Evolutionary conservation across 805 yeast species (phyloP).

Genomic region (Monosporozyma aerobia): DNA sequence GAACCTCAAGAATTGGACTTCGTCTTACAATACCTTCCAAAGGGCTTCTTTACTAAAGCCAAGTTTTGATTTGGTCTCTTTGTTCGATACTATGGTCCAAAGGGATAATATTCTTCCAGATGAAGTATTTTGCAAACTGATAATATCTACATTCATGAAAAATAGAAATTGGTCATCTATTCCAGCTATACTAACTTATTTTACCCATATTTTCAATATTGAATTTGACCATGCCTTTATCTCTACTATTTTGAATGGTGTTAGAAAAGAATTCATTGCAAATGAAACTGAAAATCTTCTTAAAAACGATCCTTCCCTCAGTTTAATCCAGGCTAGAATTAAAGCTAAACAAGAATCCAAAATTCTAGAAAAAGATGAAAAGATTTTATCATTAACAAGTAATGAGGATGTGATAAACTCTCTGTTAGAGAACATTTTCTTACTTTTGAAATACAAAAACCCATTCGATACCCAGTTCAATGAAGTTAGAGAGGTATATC

Average conservation of each 20-base stretch:
- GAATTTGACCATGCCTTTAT: constrained; percentile 4
- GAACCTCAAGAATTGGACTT: constrained; percentile 6
- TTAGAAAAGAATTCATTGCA: constrained; percentile 14
- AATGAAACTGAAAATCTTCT: background rate
- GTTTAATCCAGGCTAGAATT: background rate
- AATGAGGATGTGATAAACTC: background rate
- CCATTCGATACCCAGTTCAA: constrained; percentile 10
- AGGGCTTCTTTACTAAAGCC: background rate
- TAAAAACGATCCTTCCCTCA: background rate
- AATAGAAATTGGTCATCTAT: constrained; percentile 19
- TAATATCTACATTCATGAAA: constrained; percentile 15
- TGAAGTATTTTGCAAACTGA: constrained; percentile 9
- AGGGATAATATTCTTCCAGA: constrained; percentile 19
- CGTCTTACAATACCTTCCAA: constrained; percentile 7
- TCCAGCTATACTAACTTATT: constrained; percentile 14
- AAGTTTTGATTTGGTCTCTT: background rate
- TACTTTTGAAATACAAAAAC: constrained; percentile 8
- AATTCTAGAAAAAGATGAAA: constrained; percentile 1
- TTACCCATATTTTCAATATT: constrained; percentile 13
- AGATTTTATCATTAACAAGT: background rate
- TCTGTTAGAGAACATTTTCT: constrained; percentile 7
- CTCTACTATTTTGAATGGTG: constrained; percentile 15
- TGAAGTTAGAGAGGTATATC: constrained; percentile 10
- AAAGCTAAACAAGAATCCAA: constrained; percentile 2
- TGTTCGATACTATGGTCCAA: constrained; percentile 14